Evolutionary conservation across 2,329 filamentous ascomycete genomes (phyloP).

Genomic region (Pyrenophora seminiperda): DNA sequence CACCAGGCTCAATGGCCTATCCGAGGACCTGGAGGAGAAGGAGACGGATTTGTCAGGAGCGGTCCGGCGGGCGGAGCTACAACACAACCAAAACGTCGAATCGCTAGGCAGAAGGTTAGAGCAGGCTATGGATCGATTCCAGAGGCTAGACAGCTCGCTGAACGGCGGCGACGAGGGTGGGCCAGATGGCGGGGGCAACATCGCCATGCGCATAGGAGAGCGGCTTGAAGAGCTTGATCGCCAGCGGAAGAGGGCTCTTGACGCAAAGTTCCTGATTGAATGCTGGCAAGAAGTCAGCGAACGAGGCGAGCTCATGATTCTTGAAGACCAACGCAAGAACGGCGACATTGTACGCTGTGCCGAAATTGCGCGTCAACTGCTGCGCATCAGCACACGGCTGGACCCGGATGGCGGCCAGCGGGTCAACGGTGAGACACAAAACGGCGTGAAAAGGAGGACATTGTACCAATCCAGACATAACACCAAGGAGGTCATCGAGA

Average conservation of each 20-base stretch:
- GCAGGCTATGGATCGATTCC: conserved; percentile 89
- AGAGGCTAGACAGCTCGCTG: conserved; percentile 82
- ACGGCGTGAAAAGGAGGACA: conserved; percentile 52
- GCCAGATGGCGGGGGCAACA: conserved; percentile 72
- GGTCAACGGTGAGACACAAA: conserved; percentile 51
- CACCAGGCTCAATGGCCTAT: conserved; percentile 70
- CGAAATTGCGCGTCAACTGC: conserved; percentile 88
- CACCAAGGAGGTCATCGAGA: conserved; percentile 89
- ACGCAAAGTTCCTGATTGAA: conserved; percentile 92
- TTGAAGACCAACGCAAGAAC: conserved; percentile 86
- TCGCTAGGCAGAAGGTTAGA: conserved; percentile 88
- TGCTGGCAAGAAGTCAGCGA: conserved; percentile 97
- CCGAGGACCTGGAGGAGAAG: conserved; percentile 82
- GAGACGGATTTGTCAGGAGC: conserved; percentile 91
- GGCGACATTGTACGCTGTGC: conserved; percentile 94
- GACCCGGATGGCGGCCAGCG: conserved; percentile 69
- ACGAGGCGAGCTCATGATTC: conserved; percentile 79
- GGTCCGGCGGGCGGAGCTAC: conserved; percentile 86
- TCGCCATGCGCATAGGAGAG: conserved; percentile 93
- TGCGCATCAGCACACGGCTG: conserved; percentile 90
- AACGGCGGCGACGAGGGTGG: conserved; percentile 66
- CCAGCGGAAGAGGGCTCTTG: conserved; percentile 85
- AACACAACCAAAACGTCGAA: conserved; percentile 90
- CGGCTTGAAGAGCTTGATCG: conserved; percentile 91
- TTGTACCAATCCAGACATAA: conserved; percentile 56